These are phyloP conservation scores for Pichia thaimueangensis DNA, from an alignment of 805 yeast genomes.

Conservation along the genomic window DNA sequence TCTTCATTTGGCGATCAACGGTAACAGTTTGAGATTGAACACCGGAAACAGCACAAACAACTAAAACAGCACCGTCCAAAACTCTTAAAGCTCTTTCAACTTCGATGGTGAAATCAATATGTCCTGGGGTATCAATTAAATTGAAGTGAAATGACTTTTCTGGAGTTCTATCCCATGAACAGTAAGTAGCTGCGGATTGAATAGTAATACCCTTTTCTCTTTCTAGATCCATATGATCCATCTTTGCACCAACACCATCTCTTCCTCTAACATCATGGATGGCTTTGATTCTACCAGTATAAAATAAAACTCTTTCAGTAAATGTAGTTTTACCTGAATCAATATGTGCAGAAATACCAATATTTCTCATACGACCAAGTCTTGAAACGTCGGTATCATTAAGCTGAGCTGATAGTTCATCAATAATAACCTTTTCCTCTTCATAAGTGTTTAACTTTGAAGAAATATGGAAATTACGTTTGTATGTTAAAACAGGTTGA, in stretches of 20 bases:
- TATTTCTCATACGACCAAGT: constrained; percentile 69
- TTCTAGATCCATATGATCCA: constrained; percentile 99
- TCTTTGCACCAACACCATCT: constrained; percentile 97
- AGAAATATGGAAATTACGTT: constrained; percentile 32
- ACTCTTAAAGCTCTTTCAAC: constrained; percentile 98
- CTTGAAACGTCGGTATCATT: constrained; percentile 46
- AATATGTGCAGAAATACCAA: constrained; percentile 96
- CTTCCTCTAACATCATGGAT: constrained; percentile 96
- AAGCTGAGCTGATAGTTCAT: constrained; percentile 45
- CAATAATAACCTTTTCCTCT: constrained; percentile 66
- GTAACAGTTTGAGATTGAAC: constrained; percentile 98
- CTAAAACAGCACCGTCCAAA: constrained; percentile 95
- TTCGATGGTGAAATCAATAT: constrained; percentile 97
- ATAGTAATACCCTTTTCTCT: constrained; percentile 98
- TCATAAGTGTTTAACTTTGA: constrained; percentile 42
- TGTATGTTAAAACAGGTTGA: not conserved
- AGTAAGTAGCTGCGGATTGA: constrained; percentile 97
- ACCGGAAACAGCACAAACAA: constrained; percentile 97
- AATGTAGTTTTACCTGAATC: constrained; percentile 98
- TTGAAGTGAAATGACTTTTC: constrained; percentile 71
- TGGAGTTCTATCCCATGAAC: constrained; percentile 83
- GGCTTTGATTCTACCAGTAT: constrained; percentile 95
- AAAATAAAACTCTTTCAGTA: constrained; percentile 92
- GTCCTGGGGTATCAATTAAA: constrained; percentile 97
- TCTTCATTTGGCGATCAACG: constrained; percentile 97